Evolutionary conservation across 495 filamentous ascomycete genomes (phyloP), one percentile per base, ranked within the genome.

Genomic region (Aspergillus egyptiacus): DNA sequence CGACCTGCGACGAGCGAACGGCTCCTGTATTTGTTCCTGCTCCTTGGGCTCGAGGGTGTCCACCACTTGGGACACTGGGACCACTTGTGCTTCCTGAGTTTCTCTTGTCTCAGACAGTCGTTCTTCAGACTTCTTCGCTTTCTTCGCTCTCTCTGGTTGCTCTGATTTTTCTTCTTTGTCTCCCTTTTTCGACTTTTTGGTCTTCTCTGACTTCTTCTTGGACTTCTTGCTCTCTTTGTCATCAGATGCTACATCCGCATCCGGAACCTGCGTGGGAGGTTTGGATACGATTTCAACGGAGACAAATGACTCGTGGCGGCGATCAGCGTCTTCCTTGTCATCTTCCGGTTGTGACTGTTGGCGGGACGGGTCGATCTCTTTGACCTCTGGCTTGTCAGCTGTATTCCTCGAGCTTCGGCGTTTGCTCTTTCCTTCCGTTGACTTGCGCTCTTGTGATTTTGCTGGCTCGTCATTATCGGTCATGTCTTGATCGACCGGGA

Each of bases 121-220:
- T 20, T 61, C 57, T 30, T 52, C 47, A 34, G 44, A 51, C 62
- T 19, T 66, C 53, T 51, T 55, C 8, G 51, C 43, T 24, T 61
- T 53, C 48, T 55, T 54, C 25, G 36, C 11, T 14, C 14, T 22
- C 2, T 32, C 28, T 13, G 49, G 15, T 24, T 65, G 66, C 31
- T 63, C 64, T 2, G 61, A 53, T 58, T 79, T 78, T 55, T 77
- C 80, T 37, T 67, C 48, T 40, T 65, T 70, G n/a, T 44, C 35
- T 15, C 51, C 43, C 31, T 61, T 56, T 48, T 54, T 57, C 8
- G 50, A 32, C 36, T 66, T 70, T 25, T 63, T 66, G 2, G 62
- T 51, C 56, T 80, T 79, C 56, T 77, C 80, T 36, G 67, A 67
- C 19, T 65, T 69, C 58, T 60, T 63, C 64, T 77, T 69, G 5